These are phyloP conservation scores for Candida peoriensis DNA, from an alignment of 805 yeast genomes.

Conservation along the genomic window DNA sequence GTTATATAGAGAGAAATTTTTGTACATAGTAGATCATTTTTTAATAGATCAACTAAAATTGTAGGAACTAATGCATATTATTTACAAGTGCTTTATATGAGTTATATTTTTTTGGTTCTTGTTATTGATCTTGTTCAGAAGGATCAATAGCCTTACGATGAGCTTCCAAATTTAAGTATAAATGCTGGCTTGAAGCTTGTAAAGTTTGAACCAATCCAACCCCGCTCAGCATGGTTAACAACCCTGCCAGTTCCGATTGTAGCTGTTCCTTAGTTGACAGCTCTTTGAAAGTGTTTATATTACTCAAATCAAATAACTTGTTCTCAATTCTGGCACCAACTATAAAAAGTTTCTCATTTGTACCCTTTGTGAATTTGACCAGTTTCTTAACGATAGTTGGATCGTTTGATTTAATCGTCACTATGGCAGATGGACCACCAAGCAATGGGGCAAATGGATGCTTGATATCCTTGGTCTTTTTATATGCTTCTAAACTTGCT, in stretches of 20 bases:
- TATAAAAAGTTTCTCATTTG: constrained; percentile 70
- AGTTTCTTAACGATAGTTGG: constrained; percentile 64
- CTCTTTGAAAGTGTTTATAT: constrained; percentile 60
- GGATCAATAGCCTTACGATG: constrained; percentile 42
- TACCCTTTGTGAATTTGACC: constrained; percentile 52
- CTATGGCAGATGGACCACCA: constrained; percentile 81
- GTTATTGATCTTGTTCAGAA: too few relatives aligned
- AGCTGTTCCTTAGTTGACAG: constrained; percentile 68
- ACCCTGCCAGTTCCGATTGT: constrained; percentile 78
- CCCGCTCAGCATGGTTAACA: constrained; percentile 81
- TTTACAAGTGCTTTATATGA: too few relatives aligned
- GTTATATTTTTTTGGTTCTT: too few relatives aligned
- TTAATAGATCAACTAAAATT: too few relatives aligned
- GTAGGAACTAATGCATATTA: too few relatives aligned
- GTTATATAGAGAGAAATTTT: too few relatives aligned
- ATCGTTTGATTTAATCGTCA: constrained; percentile 61
- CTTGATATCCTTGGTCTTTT: constrained; percentile 33
- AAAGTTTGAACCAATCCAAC: constrained; percentile 83
- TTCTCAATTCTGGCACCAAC: constrained; percentile 83
- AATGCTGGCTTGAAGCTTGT: constrained; percentile 57
- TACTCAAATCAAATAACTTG: constrained; percentile 43
- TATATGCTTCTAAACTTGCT: constrained; percentile 49
- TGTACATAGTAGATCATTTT: too few relatives aligned
- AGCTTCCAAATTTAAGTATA: constrained; percentile 72
- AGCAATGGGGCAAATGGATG: constrained; percentile 73